These are phyloP conservation scores for Astragalus membranaceus DNA, from an alignment of 306 rosid genomes.

Conservation along the genomic window DNA sequence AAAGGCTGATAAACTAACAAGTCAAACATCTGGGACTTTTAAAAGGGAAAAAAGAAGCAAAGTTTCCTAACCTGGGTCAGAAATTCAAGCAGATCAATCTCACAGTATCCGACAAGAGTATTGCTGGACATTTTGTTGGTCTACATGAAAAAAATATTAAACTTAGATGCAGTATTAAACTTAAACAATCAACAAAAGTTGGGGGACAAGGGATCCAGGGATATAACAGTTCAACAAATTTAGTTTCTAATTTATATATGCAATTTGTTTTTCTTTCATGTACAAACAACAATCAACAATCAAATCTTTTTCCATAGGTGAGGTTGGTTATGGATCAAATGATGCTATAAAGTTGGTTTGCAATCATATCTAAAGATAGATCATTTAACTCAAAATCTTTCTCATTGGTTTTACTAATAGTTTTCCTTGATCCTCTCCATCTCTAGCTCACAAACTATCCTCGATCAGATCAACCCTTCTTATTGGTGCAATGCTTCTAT, in stretches of 20 bases:
- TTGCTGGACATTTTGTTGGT: conserved; percentile 76
- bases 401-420: neutral
- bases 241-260: neutral
- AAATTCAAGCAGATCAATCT: conserved; percentile 82
- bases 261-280: neutral
- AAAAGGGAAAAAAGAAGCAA: neutral
- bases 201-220: neutral
- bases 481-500: neutral
- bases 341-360: neutral
- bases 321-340: neutral
- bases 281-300: neutral
- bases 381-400: neutral
- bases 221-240: neutral
- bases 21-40: neutral
- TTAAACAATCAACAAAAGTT: neutral
- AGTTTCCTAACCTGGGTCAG: conserved; percentile 54
- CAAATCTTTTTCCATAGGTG: neutral
- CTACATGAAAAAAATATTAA: conserved; percentile 41
- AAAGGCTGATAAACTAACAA: neutral
- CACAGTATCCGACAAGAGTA: conserved; percentile 83
- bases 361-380: neutral
- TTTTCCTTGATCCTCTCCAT: neutral
- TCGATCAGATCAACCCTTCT: neutral
- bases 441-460: neutral
- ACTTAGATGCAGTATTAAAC: conserved; percentile 14